These are phyloP conservation scores for Vitis vinifera DNA, from an alignment of 164 flowering plant genomes.

Conservation along the genomic window DNA sequence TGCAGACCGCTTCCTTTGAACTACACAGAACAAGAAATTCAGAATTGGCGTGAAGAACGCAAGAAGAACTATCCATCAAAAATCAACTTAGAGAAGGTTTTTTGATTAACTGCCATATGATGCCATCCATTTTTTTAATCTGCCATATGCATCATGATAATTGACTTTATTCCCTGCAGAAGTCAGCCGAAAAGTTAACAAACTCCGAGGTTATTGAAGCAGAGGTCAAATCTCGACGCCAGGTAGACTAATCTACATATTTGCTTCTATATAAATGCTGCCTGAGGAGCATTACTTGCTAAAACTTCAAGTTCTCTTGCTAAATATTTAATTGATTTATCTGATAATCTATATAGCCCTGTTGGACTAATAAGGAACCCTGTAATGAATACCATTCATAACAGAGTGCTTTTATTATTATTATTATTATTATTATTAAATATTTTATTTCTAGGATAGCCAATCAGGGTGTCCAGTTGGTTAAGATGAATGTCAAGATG, in stretches of 20 bases:
- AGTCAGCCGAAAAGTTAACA: constrained; percentile 25
- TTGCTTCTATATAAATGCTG: not conserved
- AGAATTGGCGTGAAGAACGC: constrained; percentile 84
- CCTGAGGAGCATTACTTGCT: too few relatives aligned
- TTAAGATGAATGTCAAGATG: too few relatives aligned
- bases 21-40: constrained; percentile 77
- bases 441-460: too few relatives aligned
- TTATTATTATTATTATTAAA: too few relatives aligned
- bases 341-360: too few relatives aligned
- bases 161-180: constrained; percentile 38
- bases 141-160: constrained; percentile 4
- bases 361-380: too few relatives aligned
- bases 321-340: too few relatives aligned
- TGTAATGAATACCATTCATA: too few relatives aligned
- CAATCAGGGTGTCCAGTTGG: too few relatives aligned
- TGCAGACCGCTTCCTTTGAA: constrained; percentile 38
- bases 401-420: too few relatives aligned
- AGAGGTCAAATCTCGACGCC: constrained; percentile 51
- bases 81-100: constrained; percentile 57
- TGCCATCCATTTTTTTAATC: not conserved
- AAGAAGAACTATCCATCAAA: constrained; percentile 71
- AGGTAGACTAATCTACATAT: constrained; percentile 43
- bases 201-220: constrained; percentile 28
- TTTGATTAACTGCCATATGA: constrained; percentile 14
- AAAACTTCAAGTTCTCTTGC: too few relatives aligned